Evolutionary conservation across 225 moss, liverwort and hornwort species (phyloP), one percentile per base, ranked within the genome.

Genomic region (Takakia lepidozioides): DNA sequence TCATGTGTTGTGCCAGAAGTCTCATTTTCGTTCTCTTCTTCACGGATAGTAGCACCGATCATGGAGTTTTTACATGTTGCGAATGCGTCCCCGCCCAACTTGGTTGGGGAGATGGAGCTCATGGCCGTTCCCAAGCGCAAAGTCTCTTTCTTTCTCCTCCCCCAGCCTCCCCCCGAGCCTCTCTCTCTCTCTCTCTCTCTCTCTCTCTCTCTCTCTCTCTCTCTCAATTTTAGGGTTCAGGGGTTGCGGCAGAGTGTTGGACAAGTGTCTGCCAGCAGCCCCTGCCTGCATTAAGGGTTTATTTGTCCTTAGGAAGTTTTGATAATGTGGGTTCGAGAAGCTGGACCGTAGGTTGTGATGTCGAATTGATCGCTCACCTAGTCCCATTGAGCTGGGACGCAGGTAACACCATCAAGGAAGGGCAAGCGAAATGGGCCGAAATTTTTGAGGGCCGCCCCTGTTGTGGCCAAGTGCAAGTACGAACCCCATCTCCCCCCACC

Each of bases 71-170:
- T 48, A 49, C 22, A 48, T 62, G 24, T 10, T 41, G 1, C 20
- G 43, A 52, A 46, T 63, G 59, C 62, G 25, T 26, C 27, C 51
- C 20, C 56, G 61, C 3, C 32, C 32, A 11, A 37, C 8, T 20
- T 52, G 2, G 49, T 41, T 3, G 62, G 51, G 1, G 59, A 27
- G 29, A 76, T 87, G 87, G 73, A 85, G 55, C 78, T 98, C 10
- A 83, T 93, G 88, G 95, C 90, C 38, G 83, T 91, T 15, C 95
- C 95, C 14, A 98, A 91, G 60, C 82, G 95, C 27, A 98, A 91
- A 75, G 95, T 90, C 5, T n/a, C n/a, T n/a, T n/a, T n/a, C n/a
- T n/a, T 47, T 25, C 9, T 45, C 19, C 24, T 20, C 27, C 8
- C 35, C 17, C 19, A 25, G 13, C 10, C 7, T 36, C 13, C 28